A percentile compares a stretch with the other conserved stretches of the same genome.
Evolutionary conservation across 2,329 filamentous ascomycete genomes (phyloP).

Genomic region (Grosmannia penicillata): DNA sequence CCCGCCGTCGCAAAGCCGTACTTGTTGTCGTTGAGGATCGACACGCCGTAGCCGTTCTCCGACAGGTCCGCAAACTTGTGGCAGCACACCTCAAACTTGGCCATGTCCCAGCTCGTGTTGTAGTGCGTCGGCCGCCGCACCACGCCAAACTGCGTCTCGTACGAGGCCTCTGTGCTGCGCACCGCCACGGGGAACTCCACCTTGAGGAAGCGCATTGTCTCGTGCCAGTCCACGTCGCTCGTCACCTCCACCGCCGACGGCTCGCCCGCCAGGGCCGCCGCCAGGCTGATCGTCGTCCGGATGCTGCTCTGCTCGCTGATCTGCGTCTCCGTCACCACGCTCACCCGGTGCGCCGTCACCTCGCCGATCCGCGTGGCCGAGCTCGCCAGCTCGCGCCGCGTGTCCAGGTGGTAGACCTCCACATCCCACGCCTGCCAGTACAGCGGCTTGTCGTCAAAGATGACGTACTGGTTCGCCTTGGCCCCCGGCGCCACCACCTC

Average conservation of each 20-base stretch:
- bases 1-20: slow-evolving; percentile 55
- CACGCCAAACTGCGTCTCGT: slow-evolving; percentile 89
- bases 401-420: slow-evolving; percentile 87
- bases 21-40: slow-evolving; percentile 54
- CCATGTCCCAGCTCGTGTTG: slow-evolving; percentile 83
- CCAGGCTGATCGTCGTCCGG: slow-evolving; percentile 70
- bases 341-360: slow-evolving; percentile 58
- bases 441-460: slow-evolving; percentile 93
- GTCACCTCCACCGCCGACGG: slow-evolving; percentile 62
- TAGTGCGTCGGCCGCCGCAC: slow-evolving; percentile 87
- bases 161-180: slow-evolving; percentile 79
- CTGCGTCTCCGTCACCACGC: slow-evolving; percentile 67
- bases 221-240: slow-evolving; percentile 89
- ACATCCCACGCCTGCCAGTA: slow-evolving; percentile 99
- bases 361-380: slow-evolving; percentile 58
- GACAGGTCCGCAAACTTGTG: slow-evolving; percentile 62
- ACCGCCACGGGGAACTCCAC: slow-evolving; percentile 94
- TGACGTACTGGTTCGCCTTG: slow-evolving; percentile 80
- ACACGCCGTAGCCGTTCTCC: slow-evolving; percentile 54
- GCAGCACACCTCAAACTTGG: slow-evolving; percentile 65
- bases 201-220: slow-evolving; percentile 96
- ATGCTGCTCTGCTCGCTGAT: slow-evolving; percentile 81
- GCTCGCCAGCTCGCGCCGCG: slow-evolving; percentile 59
- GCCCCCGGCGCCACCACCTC: slow-evolving; percentile 61
- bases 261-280: slow-evolving; percentile 49